These are phyloP conservation scores for Peronosclerospora sorghi DNA, from an alignment of 352 stramenopile species.

Conservation along the genomic window DNA sequence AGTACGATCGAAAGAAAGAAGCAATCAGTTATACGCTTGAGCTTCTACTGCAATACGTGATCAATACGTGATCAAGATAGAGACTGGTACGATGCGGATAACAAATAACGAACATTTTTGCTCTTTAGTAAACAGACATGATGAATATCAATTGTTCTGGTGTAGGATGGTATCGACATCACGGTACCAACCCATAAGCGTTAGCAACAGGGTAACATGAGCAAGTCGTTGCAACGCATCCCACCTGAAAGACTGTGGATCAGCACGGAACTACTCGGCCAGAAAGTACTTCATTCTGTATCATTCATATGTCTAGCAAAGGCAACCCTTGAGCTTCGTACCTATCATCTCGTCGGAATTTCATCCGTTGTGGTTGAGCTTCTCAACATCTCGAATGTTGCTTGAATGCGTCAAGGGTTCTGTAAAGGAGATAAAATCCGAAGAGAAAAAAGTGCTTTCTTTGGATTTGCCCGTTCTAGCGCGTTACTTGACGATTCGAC, in stretches of 20 bases:
- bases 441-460: constrained; percentile 11
- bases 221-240: too few relatives aligned
- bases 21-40: too few relatives aligned
- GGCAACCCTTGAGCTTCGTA: neutral
- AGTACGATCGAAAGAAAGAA: too few relatives aligned
- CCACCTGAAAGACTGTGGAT: constrained; percentile 47
- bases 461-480: constrained; percentile 5
- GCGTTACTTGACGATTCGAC: too few relatives aligned
- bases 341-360: constrained; percentile 15
- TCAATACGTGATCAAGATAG: constrained; percentile 45
- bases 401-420: neutral
- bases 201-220: too few relatives aligned
- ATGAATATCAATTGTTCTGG: constrained; percentile 10
- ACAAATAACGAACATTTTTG: too few relatives aligned
- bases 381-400: neutral
- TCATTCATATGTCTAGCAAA: neutral
- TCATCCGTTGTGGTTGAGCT: neutral
- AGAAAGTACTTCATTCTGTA: constrained; percentile 44
- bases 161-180: constrained; percentile 33
- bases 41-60: too few relatives aligned
- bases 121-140: too few relatives aligned
- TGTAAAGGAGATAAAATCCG: constrained; percentile 8
- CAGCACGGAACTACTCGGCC: constrained; percentile 40
- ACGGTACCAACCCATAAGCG: neutral
- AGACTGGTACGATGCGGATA: constrained; percentile 35